Conservation (phyloP, 805 yeast species). For the Saccharomycopsis sp. region DNA sequence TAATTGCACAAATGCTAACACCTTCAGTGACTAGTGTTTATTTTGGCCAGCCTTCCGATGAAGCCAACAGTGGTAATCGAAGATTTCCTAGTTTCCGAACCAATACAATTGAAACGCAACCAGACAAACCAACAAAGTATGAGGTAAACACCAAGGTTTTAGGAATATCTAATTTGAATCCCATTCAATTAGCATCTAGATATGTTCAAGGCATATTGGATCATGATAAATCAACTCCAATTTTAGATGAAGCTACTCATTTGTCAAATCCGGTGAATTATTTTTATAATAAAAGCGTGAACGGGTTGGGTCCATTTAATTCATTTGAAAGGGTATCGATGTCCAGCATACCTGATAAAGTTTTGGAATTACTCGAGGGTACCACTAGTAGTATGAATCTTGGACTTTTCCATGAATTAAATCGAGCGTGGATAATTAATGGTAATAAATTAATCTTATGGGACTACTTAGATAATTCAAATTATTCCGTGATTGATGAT, state of each 20-base stretch:
- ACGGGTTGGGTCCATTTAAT: constrained; percentile 47
- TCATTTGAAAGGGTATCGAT: constrained; percentile 70
- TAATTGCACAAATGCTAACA: no score
- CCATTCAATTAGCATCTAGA: constrained; percentile 54
- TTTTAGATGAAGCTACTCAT: constrained; percentile 42
- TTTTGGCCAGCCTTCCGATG: not conserved
- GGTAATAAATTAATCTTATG: constrained; percentile 80
- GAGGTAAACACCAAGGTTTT: constrained; percentile 34
- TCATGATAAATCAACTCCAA: constrained; percentile 51
- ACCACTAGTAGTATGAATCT: constrained; percentile 61
- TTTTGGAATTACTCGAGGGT: constrained; percentile 32
- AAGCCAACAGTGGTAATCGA: not conserved
- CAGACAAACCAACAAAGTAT: constrained; percentile 16
- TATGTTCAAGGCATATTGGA: constrained; percentile 52
- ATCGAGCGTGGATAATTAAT: constrained; percentile 78
- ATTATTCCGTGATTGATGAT: constrained; percentile 76
- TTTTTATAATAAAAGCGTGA: constrained; percentile 49
- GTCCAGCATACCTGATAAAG: constrained; percentile 71
- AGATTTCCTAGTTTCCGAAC: constrained; percentile 10
- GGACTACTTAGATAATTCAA: constrained; percentile 61
- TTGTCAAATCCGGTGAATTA: constrained; percentile 59
- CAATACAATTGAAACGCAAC: constrained; percentile 13
- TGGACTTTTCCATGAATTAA: constrained; percentile 78
- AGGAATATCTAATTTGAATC: constrained; percentile 44
- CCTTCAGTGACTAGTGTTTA: constrained; percentile 6